Percentiles rank a stretch among this genome's conserved stretches.
phyloP scores from a whole-genome alignment of 805 yeast species.

The Metschnikowia drakensbergensis region DNA sequence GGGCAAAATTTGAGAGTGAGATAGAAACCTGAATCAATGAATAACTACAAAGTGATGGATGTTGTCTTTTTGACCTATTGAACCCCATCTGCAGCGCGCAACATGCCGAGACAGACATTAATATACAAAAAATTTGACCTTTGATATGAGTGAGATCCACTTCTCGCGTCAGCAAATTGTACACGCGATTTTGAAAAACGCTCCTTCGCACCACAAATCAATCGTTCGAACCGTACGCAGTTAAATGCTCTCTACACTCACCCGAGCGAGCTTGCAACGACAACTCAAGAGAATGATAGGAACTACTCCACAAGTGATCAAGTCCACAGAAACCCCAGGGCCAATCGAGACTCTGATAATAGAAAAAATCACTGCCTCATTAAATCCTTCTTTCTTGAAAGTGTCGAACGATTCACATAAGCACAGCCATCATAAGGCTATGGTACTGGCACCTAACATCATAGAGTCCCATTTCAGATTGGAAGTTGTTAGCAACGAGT shows the following conservation, averaged over 20 bases:
- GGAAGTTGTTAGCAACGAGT: constrained; percentile 65
- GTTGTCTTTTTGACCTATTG: neutral
- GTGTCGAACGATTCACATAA: constrained; percentile 80
- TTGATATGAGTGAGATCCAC: neutral
- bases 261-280: neutral
- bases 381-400: constrained; percentile 45
- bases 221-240: neutral
- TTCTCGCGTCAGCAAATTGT: neutral
- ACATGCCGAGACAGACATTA: neutral
- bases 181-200: neutral
- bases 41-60: neutral
- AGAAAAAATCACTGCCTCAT: constrained; percentile 38
- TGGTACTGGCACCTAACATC: constrained; percentile 65
- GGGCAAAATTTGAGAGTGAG: constrained; percentile 7
- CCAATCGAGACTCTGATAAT: constrained; percentile 52
- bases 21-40: neutral
- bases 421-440: constrained; percentile 84
- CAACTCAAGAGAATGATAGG: constrained; percentile 10
- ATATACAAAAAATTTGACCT: neutral
- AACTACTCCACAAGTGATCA: constrained; percentile 6
- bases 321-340: constrained; percentile 25
- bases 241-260: constrained; percentile 8
- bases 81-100: neutral
- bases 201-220: neutral
- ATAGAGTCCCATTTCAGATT: constrained; percentile 82